Base-by-base conservation (phyloP, 768 basidiomycete genomes). In the Leccinum variicolor region DNA sequence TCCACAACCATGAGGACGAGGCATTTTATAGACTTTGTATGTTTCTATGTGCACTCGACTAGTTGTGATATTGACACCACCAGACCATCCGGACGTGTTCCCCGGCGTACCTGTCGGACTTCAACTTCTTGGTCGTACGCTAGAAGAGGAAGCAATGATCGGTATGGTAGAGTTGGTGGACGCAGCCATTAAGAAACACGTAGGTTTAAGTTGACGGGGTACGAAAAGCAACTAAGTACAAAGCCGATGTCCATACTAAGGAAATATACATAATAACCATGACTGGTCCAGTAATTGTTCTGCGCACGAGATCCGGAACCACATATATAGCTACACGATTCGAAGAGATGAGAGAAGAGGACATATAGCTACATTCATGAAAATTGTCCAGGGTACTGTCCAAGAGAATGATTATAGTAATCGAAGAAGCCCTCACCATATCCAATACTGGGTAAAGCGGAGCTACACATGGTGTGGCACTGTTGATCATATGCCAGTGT, bases 61-160 rank as follows among this genome's bases (percentile, higher is more conserved):
- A n/a, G 1, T n/a, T 45, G 29, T 28, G 17, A 26, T n/a, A 3
- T 15, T 55, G 25, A 52, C 14, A 6, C 23, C 6, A 14, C 54
- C 21, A 81, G 79, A 79, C 59, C 71, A 81, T 54, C 78, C 81
- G 19, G 76, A 77, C 52, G 62, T 76, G 15, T 80, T 77, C 62
- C 64, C 72, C 6, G 76, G 75, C 15, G 74, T 76, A n/a, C 81
- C 82, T 2, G 72, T 83, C 6, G 71, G 72, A 15, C 67, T 84
- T 47, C 82, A 84, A 65, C 67, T 83, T 13, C 70, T 79, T 7
- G 81, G 81, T 3, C 70, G 75, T 25, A 76, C 74, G 33, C 70
- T 73, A 47, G 82, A 83, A 63, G 82, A 84, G 53, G 82, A 83
- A 64, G 82, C 79, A 0, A 79, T 83, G 17, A 72, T 83, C 10